These are phyloP conservation scores for Zymoseptoria passerinii DNA, from an alignment of 2,329 filamentous ascomycete genomes.

Conservation along the genomic window DNA sequence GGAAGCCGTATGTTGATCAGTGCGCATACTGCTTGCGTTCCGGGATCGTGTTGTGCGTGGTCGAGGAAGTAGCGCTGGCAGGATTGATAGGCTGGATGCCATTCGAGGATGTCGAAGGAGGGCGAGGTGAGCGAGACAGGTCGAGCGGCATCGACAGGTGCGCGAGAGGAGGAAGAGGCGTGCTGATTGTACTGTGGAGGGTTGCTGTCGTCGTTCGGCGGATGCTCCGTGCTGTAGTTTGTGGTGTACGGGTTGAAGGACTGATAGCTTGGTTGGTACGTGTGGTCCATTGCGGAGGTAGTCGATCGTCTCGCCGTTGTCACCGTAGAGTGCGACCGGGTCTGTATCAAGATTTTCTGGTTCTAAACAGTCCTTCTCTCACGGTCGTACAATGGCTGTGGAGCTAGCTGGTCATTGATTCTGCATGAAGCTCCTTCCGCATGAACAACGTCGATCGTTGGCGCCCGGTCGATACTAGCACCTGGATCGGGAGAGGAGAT, in stretches of 20 bases:
- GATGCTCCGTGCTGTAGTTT: not conserved
- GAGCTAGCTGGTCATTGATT: not conserved
- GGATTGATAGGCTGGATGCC: constrained; percentile 84
- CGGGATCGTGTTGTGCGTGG: constrained; percentile 72
- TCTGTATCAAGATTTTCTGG: too few relatives aligned
- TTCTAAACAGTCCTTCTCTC: not conserved
- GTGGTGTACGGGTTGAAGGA: not conserved
- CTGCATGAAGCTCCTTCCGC: not conserved
- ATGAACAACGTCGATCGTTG: too few relatives aligned
- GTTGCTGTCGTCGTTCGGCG: not conserved
- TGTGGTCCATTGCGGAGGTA: not conserved
- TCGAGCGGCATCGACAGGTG: not conserved
- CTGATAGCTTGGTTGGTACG: not conserved
- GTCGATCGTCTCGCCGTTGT: not conserved
- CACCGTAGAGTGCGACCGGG: too few relatives aligned
- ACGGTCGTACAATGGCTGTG: not conserved
- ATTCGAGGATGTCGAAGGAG: constrained; percentile 75
- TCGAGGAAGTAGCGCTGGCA: constrained; percentile 90
- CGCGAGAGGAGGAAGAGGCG: not conserved
- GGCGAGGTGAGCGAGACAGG: constrained; percentile 32
- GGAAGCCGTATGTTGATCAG: constrained; percentile 89
- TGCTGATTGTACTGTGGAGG: not conserved
- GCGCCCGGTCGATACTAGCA: too few relatives aligned
- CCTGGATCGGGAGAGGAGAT: not conserved
- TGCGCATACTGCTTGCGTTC: constrained; percentile 79